Evolutionary conservation across 257 asterid genomes (phyloP), one percentile per base, ranked within the genome.

Genomic region (Salvia splendens): DNA sequence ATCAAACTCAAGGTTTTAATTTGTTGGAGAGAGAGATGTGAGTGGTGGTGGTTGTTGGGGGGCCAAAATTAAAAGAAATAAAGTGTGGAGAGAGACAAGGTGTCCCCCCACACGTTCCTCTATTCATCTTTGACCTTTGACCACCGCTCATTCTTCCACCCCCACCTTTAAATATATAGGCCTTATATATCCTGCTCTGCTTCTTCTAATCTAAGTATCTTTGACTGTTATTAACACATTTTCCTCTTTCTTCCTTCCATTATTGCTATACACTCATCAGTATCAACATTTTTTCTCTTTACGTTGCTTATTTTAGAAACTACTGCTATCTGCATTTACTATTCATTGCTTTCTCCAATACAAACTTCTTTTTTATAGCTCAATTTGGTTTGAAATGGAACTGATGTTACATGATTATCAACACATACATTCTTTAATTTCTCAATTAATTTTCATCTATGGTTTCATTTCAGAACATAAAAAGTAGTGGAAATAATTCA

Each of bases 111-210:
- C 89, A 78, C 92, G 78, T 86, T 80, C 81, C 73, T 75, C 75
- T 77, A 85, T 61, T 81, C 78, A 73, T 75, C 70, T 79, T 83
- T 84, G 92, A 89, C 95, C 92, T 33, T 85, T 83, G 96, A 86
- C 95, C 70, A 48, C 35, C 60, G 45, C 59, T 70, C 81, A 73
- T 3, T 11, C 59, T 3, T 11, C 59, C 33, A 17, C 20, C 61
- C 77, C 63, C 69, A 55, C 72, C 14, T 36, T 48, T 16, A 48
- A 10, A 5, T 51, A 43, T 48, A 7, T 35, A 66, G 36, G 42
- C 8, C 42, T 28, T 5, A 8, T 5, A 8, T 24, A 24, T 50
- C 71, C 73, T 48, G 15, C 69, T 59, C 65, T 70, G 47, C 38
- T 73, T 61, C 67, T 46, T 58, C 48, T 38, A 46, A 17, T 68